Evolutionary conservation across 805 yeast species (phyloP).

Genomic region (Wickerhamomyces tratensis): DNA sequence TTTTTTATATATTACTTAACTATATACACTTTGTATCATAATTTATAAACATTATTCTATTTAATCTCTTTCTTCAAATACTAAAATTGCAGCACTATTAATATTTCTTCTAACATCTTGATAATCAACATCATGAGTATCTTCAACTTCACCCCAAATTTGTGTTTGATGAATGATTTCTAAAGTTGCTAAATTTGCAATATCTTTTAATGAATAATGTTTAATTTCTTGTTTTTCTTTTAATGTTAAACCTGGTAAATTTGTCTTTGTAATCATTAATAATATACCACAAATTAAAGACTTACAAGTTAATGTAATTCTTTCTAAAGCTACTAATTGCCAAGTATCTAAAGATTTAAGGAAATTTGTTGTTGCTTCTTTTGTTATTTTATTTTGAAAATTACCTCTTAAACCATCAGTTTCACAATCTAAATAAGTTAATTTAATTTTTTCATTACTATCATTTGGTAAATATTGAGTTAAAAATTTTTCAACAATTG

Average conservation of each 20-base stretch:
- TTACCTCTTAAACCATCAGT: constrained; percentile 75
- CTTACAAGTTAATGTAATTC: constrained; percentile 78
- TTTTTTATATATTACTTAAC: too few relatives aligned
- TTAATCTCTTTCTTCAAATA: constrained; percentile 19
- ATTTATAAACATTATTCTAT: too few relatives aligned
- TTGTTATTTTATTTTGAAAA: constrained; percentile 51
- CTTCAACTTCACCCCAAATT: constrained; percentile 98
- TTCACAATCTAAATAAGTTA: constrained; percentile 72
- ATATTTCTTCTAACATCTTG: constrained; percentile 80
- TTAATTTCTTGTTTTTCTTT: not conserved
- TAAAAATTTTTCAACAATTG: constrained; percentile 52
- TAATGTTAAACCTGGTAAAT: constrained; percentile 44
- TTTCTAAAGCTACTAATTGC: constrained; percentile 84
- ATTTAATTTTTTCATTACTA: constrained; percentile 15
- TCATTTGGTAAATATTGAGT: constrained; percentile 20
- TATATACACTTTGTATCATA: too few relatives aligned
- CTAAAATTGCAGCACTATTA: constrained; percentile 63
- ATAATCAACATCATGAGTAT: constrained; percentile 95
- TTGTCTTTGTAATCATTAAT: constrained; percentile 35
- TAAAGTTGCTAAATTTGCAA: constrained; percentile 68
- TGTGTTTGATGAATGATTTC: constrained; percentile 81
- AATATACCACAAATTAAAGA: constrained; percentile 78
- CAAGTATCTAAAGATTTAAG: constrained; percentile 52
- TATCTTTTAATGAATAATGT: constrained; percentile 47
- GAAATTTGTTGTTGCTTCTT: constrained; percentile 55